Base-by-base conservation (phyloP, 768 basidiomycete genomes). In the Mycena sanguinolenta region DNA sequence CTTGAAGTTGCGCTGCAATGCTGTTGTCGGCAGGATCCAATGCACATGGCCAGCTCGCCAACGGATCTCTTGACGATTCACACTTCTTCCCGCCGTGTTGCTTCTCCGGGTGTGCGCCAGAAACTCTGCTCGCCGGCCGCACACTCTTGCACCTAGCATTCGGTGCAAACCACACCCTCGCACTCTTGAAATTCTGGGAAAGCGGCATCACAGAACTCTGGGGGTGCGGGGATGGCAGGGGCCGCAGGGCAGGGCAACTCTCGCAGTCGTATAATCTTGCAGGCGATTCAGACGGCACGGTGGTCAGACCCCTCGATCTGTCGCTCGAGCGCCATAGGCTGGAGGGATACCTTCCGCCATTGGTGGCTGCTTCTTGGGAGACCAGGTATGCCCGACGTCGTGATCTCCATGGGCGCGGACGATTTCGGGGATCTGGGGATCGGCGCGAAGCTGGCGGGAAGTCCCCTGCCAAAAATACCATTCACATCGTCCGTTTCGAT, bases 361-460 rank as follows among this genome's bases (percentile, higher is more conserved):
- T 82, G 28, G 82, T 95, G 17, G 89, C 89, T 19, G 88, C 91
- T 0, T 85, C 90, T 52, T 98, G 96, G 96, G 93, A 97, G 79
- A 95, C 95, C 9, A 90, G 82, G 77, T 7, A 75, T 76, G 28
- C 76, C 79, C 54, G 92, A 92, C 72, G 76, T 88, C 4, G 71
- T 97, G 32, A 75, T 97, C 27, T 90, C 95, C 2, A 91, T 96
- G 86, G 97, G 97, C 1, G 86, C 90, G 2, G 87, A 97, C 80
- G 95, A 95, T 76, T 95, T 91, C 75, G 95, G 95, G 3, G 91
- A 93, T 77, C 84, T 95, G 53, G 95, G 95, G 1, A 75, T 87
- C 53, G 92, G 88, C 1, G 69, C 73, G 1, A 64, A 69, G 46
- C 65, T 52, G 42, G 64, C 65, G 66, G 57, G 36, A 71, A 70